Percentiles rank a stretch among this genome's conserved stretches.
Evolutionary conservation across 345 rosid genomes (phyloP).

Genomic region (Bruguiera sexangula): DNA sequence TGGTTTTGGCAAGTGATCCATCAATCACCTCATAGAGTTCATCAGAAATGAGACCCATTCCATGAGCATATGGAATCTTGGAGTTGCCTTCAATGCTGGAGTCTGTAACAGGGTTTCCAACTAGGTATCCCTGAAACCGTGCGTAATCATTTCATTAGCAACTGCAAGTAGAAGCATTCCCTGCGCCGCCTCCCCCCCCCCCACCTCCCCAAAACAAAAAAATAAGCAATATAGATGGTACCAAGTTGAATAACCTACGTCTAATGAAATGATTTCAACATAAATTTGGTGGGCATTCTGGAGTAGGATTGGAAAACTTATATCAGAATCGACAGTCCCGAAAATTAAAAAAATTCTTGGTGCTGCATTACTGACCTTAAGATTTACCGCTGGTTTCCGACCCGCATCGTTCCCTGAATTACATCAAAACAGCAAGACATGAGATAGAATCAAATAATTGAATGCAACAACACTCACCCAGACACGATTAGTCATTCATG

Average conservation of each 20-base stretch:
- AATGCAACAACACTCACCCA: no score
- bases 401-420: slow-evolving; percentile 60
- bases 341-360: neutral
- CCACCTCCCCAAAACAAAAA: no score
- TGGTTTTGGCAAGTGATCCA: neutral
- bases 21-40: slow-evolving; percentile 55
- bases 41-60: slow-evolving; percentile 68
- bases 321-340: no score
- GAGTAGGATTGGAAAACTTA: no score
- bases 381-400: slow-evolving; percentile 39
- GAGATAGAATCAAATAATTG: no score
- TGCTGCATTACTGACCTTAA: slow-evolving; percentile 43
- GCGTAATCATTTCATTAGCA: neutral
- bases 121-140: slow-evolving; percentile 52
- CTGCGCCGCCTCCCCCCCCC: no score
- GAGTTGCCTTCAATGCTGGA: slow-evolving; percentile 26
- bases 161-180: neutral
- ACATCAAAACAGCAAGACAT: neutral
- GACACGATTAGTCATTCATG: no score
- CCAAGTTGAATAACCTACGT: no score
- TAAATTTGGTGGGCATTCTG: no score
- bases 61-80: slow-evolving; percentile 49
- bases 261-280: no score
- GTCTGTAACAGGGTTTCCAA: slow-evolving; percentile 53
- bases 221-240: no score